Percentiles rank a stretch among this genome's conserved stretches.
Evolutionary conservation across 306 rosid genomes (phyloP).

Genomic region (Abrus precatorius): DNA sequence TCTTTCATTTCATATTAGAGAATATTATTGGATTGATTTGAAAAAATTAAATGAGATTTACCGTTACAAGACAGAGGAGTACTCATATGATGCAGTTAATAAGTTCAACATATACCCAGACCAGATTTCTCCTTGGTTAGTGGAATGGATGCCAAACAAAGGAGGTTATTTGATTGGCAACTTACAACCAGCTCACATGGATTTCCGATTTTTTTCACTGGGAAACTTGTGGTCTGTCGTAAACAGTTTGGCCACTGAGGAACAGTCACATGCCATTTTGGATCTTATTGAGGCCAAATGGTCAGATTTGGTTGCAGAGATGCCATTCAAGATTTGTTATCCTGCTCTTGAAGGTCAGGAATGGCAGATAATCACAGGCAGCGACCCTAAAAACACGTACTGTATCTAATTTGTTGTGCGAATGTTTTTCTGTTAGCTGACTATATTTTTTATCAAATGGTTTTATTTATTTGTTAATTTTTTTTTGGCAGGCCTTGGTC

Average conservation of each 20-base stretch:
- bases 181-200: constrained; percentile 98
- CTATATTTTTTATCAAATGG: constrained; percentile 33
- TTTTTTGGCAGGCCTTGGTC: constrained; percentile 82
- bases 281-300: constrained; percentile 90
- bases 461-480: constrained; percentile 33
- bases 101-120: constrained; percentile 93
- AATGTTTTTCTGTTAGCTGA: constrained; percentile 4
- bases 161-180: constrained; percentile 91
- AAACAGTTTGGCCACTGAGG: constrained; percentile 70
- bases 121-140: constrained; percentile 85
- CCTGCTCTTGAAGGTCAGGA: constrained; percentile 92
- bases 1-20: constrained; percentile 85
- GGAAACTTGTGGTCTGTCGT: constrained; percentile 86
- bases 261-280: constrained; percentile 82
- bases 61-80: constrained; percentile 89
- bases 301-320: constrained; percentile 84
- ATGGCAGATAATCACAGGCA: constrained; percentile 90
- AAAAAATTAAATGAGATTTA: constrained; percentile 82
- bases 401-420: constrained; percentile 34
- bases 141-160: constrained; percentile 85
- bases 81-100: constrained; percentile 88
- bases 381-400: constrained; percentile 93
- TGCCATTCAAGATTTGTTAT: constrained; percentile 91
- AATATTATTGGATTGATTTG: constrained; percentile 88
- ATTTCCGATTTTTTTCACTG: constrained; percentile 85